Percentiles rank a stretch among this genome's conserved stretches.
phyloP scores from a whole-genome alignment of 2,329 filamentous ascomycete genomes.

The Ophiosphaerella narmari region DNA sequence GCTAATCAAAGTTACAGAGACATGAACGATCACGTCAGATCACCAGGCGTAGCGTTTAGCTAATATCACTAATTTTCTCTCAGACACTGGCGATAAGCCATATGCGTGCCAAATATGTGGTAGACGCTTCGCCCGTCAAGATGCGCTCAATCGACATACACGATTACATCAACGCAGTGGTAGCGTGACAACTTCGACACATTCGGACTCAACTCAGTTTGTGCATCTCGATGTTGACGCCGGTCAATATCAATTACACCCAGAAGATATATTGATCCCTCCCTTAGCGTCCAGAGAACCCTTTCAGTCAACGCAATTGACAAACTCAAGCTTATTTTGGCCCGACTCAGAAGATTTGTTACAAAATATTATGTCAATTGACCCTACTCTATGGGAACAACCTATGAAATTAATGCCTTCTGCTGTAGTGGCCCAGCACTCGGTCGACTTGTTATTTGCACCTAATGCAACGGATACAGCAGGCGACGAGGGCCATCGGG shows the following conservation, averaged over 20 bases:
- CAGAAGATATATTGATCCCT: background rate
- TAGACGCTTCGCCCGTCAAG: background rate
- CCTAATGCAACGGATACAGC: background rate
- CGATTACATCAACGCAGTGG: background rate
- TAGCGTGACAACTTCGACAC: background rate
- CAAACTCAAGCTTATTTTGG: background rate
- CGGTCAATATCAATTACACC: background rate
- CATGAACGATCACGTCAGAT: background rate
- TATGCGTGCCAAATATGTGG: background rate
- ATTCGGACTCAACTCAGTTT: background rate
- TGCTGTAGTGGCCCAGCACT: background rate
- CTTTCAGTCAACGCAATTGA: background rate
- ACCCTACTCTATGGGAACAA: background rate
- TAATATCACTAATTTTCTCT: background rate
- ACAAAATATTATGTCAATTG: background rate
- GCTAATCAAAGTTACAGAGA: background rate
- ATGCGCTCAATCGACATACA: constrained; percentile 1
- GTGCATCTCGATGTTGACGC: background rate
- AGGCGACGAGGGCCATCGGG: background rate
- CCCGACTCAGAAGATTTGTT: background rate
- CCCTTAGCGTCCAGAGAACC: background rate
- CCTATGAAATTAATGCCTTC: background rate
- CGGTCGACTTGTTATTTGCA: background rate
- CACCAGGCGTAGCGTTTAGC: background rate
- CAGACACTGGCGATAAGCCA: background rate